Evolutionary conservation across 179 eudicot species (phyloP).

Genomic region (Camellia oleifera): DNA sequence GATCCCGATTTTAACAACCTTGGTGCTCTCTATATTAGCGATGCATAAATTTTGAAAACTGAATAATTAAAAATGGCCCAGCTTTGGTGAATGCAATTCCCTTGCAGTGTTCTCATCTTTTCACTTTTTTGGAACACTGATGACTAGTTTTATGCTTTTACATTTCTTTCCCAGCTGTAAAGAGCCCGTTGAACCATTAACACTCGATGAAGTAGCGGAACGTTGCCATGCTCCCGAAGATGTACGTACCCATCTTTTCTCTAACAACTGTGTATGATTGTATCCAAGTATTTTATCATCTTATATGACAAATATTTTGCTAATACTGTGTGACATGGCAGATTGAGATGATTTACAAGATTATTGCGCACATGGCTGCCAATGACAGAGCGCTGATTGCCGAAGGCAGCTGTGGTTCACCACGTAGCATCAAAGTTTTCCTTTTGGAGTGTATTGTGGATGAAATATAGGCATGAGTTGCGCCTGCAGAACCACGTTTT

Average conservation of each 20-base stretch:
- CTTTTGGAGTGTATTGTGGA: conserved; percentile 86
- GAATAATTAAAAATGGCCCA: not conserved
- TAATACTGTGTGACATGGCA: conserved; percentile 21
- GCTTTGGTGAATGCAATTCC: not conserved
- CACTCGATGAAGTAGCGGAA: conserved; percentile 85
- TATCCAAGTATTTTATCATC: not conserved
- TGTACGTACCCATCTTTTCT: conserved; percentile 20
- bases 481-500: not conserved
- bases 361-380: conserved; percentile 91
- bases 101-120: not conserved
- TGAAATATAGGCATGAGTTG: conserved; percentile 41
- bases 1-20: too few species aligned
- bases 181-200: conserved; percentile 85
- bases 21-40: not conserved
- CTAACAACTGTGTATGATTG: not conserved
- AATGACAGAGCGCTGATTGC: conserved; percentile 90
- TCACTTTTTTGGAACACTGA: not conserved
- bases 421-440: conserved; percentile 82
- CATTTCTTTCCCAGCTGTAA: conserved; percentile 55
- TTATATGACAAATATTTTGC: conserved; percentile 25
- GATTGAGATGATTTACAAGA: conserved; percentile 98
- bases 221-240: conserved; percentile 83
- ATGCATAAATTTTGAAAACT: not conserved
- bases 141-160: not conserved
- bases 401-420: conserved; percentile 89